Percentiles rank a stretch among this genome's conserved stretches.
These are phyloP conservation scores for Trichoderma endophyticum DNA, from an alignment of 2,329 filamentous ascomycete genomes.

Conservation along the genomic window DNA sequence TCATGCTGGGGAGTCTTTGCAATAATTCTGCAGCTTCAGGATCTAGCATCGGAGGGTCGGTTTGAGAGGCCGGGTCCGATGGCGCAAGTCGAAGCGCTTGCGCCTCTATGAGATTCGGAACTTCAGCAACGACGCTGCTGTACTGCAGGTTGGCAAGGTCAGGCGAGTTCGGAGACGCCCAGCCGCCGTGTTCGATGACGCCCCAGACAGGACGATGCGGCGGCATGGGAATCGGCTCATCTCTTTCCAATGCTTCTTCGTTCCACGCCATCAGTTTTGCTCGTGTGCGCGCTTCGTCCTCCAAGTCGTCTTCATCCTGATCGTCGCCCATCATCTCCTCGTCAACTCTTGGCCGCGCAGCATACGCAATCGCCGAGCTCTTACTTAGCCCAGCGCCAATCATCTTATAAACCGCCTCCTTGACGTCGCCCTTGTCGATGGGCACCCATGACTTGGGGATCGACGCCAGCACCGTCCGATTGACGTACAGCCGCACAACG, in stretches of 20 bases:
- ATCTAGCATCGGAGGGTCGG: constrained; percentile 52
- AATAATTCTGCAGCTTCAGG: constrained; percentile 67
- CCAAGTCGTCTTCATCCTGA: constrained; percentile 13
- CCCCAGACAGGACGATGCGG: constrained; percentile 66
- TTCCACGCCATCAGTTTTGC: neutral
- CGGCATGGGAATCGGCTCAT: constrained; percentile 47
- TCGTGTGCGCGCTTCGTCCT: constrained; percentile 21
- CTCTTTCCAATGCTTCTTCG: constrained; percentile 31
- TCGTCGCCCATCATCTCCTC: constrained; percentile 14
- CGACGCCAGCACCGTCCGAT: constrained; percentile 69
- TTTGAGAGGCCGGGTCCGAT: constrained; percentile 40
- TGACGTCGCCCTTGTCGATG: constrained; percentile 79
- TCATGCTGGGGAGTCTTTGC: constrained; percentile 67
- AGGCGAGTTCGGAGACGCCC: constrained; percentile 74
- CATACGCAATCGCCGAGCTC: constrained; percentile 78
- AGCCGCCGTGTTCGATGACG: constrained; percentile 79
- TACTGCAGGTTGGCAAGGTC: constrained; percentile 84
- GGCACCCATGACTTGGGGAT: constrained; percentile 89
- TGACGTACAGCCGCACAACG: constrained; percentile 79
- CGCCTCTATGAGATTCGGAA: constrained; percentile 87
- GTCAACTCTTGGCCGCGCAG: constrained; percentile 40
- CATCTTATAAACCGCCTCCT: constrained; percentile 69
- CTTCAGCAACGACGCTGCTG: constrained; percentile 72
- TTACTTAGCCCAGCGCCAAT: constrained; percentile 69
- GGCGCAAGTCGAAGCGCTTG: constrained; percentile 86